Evolutionary conservation across 768 basidiomycete species (phyloP).

Genomic region (Nidula microcarpa): DNA sequence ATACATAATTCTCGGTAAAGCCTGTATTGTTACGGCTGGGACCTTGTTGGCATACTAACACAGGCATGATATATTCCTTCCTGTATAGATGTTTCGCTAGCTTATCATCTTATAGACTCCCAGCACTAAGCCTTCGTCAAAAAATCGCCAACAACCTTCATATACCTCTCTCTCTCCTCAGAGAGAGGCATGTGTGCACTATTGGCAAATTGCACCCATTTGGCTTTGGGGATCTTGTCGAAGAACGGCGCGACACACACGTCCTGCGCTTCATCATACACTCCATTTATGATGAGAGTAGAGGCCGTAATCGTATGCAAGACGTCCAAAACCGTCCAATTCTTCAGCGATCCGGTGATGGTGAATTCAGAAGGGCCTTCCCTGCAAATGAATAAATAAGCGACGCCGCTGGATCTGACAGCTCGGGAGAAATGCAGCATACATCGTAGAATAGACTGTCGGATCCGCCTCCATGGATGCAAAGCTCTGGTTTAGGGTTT

Average conservation of each 20-base stretch:
- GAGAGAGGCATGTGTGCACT: conserved; percentile 39
- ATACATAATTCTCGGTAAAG: no score
- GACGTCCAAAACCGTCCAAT: conserved; percentile 42
- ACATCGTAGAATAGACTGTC: conserved; percentile 49
- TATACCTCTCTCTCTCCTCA: conserved; percentile 36
- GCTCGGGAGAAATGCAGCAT: conserved; percentile 7
- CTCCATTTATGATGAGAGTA: conserved; percentile 39
- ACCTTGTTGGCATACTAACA: no score
- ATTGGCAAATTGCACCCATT: conserved; percentile 41
- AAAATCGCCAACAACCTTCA: conserved; percentile 27
- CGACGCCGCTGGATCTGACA: no score
- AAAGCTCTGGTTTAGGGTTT: conserved; percentile 27
- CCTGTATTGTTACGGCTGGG: no score
- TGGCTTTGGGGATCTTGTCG: conserved; percentile 32
- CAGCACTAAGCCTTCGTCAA: conserved; percentile 9
- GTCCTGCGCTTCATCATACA: conserved; percentile 38
- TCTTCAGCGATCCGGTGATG: conserved; percentile 34
- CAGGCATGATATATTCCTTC: neutral
- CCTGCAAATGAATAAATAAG: conserved; percentile 14
- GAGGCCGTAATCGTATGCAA: conserved; percentile 36
- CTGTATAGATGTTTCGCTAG: neutral
- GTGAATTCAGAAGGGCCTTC: conserved; percentile 36
- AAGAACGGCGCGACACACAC: conserved; percentile 30
- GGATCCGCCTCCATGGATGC: conserved; percentile 35
- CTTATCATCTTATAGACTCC: neutral